Percentiles rank a stretch among this genome's conserved stretches.
Conservation (phyloP, 2,329 filamentous ascomycete genomes). For the Cryphonectria nitschkei region DNA sequence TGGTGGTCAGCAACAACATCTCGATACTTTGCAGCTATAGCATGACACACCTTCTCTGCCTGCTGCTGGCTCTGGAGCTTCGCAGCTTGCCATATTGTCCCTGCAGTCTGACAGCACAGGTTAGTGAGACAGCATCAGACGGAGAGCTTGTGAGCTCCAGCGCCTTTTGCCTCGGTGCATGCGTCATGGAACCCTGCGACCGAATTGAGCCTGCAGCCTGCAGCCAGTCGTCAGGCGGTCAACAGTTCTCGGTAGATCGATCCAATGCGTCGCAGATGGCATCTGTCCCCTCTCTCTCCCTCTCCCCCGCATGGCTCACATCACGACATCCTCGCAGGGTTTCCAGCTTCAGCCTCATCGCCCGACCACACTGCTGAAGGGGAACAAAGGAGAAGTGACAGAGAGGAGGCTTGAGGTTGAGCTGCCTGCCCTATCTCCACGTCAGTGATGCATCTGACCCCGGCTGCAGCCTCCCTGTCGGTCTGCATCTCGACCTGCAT, state of each 20-base stretch:
- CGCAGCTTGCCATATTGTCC: neutral
- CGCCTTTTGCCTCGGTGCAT: neutral
- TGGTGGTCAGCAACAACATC: neutral
- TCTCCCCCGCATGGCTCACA: neutral
- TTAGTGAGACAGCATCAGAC: neutral
- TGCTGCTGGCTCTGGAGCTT: neutral
- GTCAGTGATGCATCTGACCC: neutral
- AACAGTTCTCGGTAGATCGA: neutral
- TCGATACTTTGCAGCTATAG: neutral
- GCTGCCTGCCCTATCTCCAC: neutral
- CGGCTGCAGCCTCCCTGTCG: slow-evolving; percentile 20
- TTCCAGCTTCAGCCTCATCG: slow-evolving; percentile 2
- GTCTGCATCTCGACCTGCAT: slow-evolving; percentile 16
- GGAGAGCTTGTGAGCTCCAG: neutral
- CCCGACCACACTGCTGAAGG: neutral
- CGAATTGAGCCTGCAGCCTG: neutral
- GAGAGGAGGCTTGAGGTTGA: neutral
- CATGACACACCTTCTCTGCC: neutral
- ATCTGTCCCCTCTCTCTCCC: neutral
- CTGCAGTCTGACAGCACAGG: neutral
- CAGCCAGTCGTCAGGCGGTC: neutral
- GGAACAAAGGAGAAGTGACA: neutral
- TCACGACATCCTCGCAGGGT: neutral
- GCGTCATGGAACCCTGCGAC: neutral
- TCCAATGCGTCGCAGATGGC: neutral